Base-by-base conservation (phyloP, 805 yeast species). In the Saccharomyces paradoxus region DNA sequence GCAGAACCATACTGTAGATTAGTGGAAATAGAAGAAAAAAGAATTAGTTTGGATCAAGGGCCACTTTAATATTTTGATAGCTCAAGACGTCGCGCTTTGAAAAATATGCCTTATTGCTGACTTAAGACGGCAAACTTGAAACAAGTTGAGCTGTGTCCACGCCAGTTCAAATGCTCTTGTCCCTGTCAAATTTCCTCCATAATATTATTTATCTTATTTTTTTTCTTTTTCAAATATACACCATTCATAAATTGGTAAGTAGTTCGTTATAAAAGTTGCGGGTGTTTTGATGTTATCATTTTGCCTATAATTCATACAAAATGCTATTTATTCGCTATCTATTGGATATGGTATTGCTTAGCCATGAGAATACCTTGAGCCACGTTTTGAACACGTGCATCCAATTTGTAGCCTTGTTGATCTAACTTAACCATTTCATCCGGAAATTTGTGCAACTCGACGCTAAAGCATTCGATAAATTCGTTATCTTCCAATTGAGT, bases 401-500 rank as follows among this genome's bases (percentile, higher is more conserved):
- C 99, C 31, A 92, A 74, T 30, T 79, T 79, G 68, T 81, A 89
- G 0, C 96, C 96, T 68, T 87, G 78, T 1, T 69, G 61, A 27
- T 75, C 79, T 21, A 90, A 70, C 29, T 74, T 67, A 8, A 71
- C 71, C 66, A 92, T 67, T 28, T 74, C 78, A 27, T 75, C 77
- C 6, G 84, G 81, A 49, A 92, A 77, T 17, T 75, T 69, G 14
- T 72, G 70, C 59, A 90, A 69, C 13, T 91, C 89, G 47, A 86
- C 81, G 1, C 82, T 76, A 66, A 92, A 87, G n/a, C 89, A 83
- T 63, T 90, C 97, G 51, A 92, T 94, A 67, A 87, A 92, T 73
- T 92, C 99, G 57, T 84, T 86, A 6, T 89, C 97, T 71, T 94
- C 97, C 58, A 94, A 75, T 58, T 86, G 77, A 2, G 95, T 81